These are phyloP conservation scores for Phytophthora syringae DNA, from an alignment of 352 stramenopile genomes.

Conservation along the genomic window DNA sequence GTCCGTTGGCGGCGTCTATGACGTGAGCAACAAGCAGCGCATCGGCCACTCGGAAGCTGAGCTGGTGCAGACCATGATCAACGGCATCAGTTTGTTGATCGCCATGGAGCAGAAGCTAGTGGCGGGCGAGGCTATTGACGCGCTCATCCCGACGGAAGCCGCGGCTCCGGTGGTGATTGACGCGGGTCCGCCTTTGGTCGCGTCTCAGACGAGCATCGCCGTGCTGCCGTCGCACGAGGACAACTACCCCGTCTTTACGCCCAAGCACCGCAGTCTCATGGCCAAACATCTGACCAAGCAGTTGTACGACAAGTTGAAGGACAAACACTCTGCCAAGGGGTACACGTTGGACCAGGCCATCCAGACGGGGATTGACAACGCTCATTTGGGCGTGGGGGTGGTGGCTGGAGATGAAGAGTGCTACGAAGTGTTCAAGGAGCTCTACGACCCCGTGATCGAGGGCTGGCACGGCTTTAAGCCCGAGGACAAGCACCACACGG, in stretches of 20 bases:
- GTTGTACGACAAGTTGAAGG: constrained; percentile 87
- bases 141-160: constrained; percentile 68
- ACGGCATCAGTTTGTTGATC: constrained; percentile 88
- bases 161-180: constrained; percentile 66
- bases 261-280: constrained; percentile 89
- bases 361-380: constrained; percentile 84
- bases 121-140: constrained; percentile 69
- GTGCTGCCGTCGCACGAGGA: constrained; percentile 70
- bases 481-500: constrained; percentile 77
- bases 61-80: constrained; percentile 90
- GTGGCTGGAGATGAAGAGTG: constrained; percentile 89
- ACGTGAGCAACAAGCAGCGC: constrained; percentile 89
- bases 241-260: constrained; percentile 81
- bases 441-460: constrained; percentile 89
- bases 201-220: constrained; percentile 53
- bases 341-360: constrained; percentile 90
- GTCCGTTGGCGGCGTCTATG: constrained; percentile 86
- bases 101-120: constrained; percentile 89
- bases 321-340: constrained; percentile 64
- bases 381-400: constrained; percentile 82
- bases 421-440: constrained; percentile 82
- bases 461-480: constrained; percentile 88
- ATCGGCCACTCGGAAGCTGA: constrained; percentile 91
- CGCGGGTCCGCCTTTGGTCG: constrained; percentile 44
- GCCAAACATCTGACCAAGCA: constrained; percentile 85